These are phyloP conservation scores for Wickerhamomyces canadensis DNA, from an alignment of 805 yeast species.

Conservation along the genomic window DNA sequence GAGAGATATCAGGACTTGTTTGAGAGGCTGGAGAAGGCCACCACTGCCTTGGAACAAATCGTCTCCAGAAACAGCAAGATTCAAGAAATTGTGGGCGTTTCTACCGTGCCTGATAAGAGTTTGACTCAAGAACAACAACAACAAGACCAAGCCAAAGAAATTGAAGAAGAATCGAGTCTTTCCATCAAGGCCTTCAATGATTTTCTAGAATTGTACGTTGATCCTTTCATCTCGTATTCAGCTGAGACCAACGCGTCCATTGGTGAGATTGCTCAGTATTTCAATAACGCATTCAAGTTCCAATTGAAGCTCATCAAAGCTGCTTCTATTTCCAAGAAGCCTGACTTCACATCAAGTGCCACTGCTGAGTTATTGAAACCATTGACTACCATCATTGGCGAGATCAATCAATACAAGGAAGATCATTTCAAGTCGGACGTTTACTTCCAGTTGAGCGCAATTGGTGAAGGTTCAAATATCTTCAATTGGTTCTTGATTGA, in stretches of 20 bases:
- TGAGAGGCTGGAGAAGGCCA: conserved; percentile 23
- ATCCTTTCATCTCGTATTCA: conserved; percentile 55
- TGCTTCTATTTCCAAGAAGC: conserved; percentile 58
- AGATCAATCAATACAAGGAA: conserved; percentile 65
- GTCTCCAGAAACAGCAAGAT: conserved; percentile 15
- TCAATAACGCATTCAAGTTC: conserved; percentile 47
- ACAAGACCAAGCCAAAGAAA: conserved; percentile 10
- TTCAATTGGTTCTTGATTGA: conserved; percentile 84
- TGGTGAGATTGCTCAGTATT: conserved; percentile 45
- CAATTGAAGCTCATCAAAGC: conserved; percentile 57
- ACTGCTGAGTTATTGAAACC: conserved; percentile 61
- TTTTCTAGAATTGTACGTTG: conserved; percentile 46
- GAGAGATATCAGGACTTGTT: conserved; percentile 14
- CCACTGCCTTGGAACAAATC: conserved; percentile 22
- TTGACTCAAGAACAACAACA: too few relatives aligned
- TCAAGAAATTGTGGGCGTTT: conserved; percentile 18
- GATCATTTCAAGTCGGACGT: conserved; percentile 60
- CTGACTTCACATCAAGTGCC: conserved; percentile 49
- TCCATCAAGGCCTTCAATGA: conserved; percentile 48
- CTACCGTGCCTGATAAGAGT: too few relatives aligned
- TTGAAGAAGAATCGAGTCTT: conserved; percentile 18
- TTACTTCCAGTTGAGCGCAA: conserved; percentile 70
- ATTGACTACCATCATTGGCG: conserved; percentile 52
- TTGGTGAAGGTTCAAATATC: conserved; percentile 86
- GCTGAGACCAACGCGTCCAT: conserved; percentile 50